A percentile compares a stretch with the other conserved stretches of the same genome.
Conservation (phyloP, 352 stramenopile genomes). For the Pythium oligandrum region DNA sequence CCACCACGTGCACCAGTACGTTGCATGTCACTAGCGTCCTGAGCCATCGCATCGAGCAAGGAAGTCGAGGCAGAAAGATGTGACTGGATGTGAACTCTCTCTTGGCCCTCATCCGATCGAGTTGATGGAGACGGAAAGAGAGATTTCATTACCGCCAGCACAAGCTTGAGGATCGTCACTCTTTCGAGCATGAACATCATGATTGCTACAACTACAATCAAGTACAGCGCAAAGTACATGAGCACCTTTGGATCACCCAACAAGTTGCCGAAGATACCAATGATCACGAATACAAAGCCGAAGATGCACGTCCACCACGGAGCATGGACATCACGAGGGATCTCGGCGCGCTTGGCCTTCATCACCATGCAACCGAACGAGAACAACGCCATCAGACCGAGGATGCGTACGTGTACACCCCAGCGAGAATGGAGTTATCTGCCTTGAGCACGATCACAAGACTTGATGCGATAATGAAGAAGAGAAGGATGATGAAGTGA, state of each 20-base stretch:
- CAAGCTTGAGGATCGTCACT: constrained; percentile 9
- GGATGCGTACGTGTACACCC: constrained; percentile 72
- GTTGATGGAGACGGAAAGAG: constrained; percentile 14
- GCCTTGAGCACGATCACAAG: constrained; percentile 50
- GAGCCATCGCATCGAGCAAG: constrained; percentile 29
- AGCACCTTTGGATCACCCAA: constrained; percentile 16
- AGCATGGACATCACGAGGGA: too few species aligned
- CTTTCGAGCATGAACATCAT: constrained; percentile 22
- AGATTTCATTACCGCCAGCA: constrained; percentile 15
- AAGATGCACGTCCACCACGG: constrained; percentile 30
- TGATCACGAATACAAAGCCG: constrained; percentile 7
- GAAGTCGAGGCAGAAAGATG: too few species aligned
- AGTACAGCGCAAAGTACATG: constrained; percentile 19
- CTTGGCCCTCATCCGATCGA: constrained; percentile 10
- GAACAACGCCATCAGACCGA: constrained; percentile 70
- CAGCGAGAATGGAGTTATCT: constrained; percentile 50
- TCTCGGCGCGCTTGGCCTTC: too few species aligned
- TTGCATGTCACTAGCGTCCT: constrained; percentile 25
- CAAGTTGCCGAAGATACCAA: constrained; percentile 18
- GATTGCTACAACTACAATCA: constrained; percentile 12
- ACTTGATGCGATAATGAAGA: constrained; percentile 42
- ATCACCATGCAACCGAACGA: constrained; percentile 55
- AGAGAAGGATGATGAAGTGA: constrained; percentile 52
- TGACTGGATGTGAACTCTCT: too few species aligned
- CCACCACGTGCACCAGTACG: constrained; percentile 38